These are phyloP conservation scores for Xylaria sp. DNA, from an alignment of 2,329 filamentous ascomycete species.

Conservation along the genomic window DNA sequence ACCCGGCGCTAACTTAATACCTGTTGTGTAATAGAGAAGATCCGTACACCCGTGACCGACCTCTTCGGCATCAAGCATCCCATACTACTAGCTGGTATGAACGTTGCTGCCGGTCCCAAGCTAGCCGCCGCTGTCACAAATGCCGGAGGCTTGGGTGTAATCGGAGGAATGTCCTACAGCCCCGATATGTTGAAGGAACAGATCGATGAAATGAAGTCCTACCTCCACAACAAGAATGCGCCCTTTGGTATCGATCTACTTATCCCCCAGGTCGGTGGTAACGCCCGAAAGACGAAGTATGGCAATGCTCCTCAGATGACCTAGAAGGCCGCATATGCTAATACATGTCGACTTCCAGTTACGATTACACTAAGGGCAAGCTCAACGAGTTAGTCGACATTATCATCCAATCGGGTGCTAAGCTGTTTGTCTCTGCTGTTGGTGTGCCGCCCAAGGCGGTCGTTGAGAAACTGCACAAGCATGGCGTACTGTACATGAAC, in stretches of 20 bases:
- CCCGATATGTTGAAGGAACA: slow-evolving; percentile 97
- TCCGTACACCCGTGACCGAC: slow-evolving; percentile 93
- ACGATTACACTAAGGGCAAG: slow-evolving; percentile 99
- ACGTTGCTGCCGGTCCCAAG: slow-evolving; percentile 96
- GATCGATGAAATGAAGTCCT: slow-evolving; percentile 92
- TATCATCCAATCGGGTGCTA: slow-evolving; percentile 90
- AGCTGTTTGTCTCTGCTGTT: slow-evolving; percentile 95
- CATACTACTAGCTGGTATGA: slow-evolving; percentile 96
- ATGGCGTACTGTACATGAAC: slow-evolving; percentile 97
- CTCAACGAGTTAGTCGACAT: slow-evolving; percentile 90
- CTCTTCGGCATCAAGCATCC: slow-evolving; percentile 98
- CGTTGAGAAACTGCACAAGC: slow-evolving; percentile 88
- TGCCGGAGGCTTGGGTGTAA: slow-evolving; percentile 94
- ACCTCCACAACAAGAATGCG: slow-evolving; percentile 87
- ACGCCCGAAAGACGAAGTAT: slow-evolving; percentile 91
- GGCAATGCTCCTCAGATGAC: slow-evolving; percentile 40
- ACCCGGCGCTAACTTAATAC: slow-evolving; percentile 33
- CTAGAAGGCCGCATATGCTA: slow-evolving; percentile 35
- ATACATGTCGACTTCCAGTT: slow-evolving; percentile 65
- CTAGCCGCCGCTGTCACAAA: slow-evolving; percentile 97
- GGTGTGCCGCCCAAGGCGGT: slow-evolving; percentile 90
- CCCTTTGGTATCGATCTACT: slow-evolving; percentile 96
- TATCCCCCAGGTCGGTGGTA: slow-evolving; percentile 93
- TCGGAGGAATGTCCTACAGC: slow-evolving; percentile 94
- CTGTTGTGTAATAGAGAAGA: slow-evolving; percentile 71